A percentile compares a stretch with the other conserved stretches of the same genome.
phyloP scores from a whole-genome alignment of 1,284 basidiomycete species.

The Tilletia caries region DNA sequence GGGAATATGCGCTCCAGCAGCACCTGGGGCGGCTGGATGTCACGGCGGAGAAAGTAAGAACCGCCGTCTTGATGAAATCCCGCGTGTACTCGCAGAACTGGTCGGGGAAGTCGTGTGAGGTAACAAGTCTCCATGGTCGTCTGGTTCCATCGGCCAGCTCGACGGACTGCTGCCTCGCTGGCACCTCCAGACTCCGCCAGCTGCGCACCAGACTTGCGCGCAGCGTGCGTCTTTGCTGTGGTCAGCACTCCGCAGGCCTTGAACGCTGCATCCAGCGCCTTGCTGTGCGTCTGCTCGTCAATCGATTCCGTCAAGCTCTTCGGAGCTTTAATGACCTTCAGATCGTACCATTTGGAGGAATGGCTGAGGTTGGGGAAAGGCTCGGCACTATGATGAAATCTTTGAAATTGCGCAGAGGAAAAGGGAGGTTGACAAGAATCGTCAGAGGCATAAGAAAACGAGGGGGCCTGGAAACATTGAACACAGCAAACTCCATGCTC shows the following conservation, averaged over 20 bases:
- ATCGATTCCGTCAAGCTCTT: background rate
- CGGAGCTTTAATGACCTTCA: background rate
- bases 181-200: background rate
- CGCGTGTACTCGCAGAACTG: background rate
- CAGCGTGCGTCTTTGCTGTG: conserved; percentile 2
- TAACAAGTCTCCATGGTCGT: conserved; percentile 1
- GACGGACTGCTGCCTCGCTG: background rate
- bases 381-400: background rate
- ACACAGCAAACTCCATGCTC: background rate
- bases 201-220: conserved; percentile 3
- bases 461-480: no score
- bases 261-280: background rate
- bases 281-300: background rate
- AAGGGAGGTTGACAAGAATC: no score
- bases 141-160: conserved; percentile 2
- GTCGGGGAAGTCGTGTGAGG: background rate
- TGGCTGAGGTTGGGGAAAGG: background rate
- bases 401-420: no score
- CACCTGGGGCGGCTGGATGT: background rate
- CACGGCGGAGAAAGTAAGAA: background rate
- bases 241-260: background rate
- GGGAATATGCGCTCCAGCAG: background rate
- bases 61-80: background rate
- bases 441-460: no score
- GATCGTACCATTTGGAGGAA: background rate